Conservation (phyloP, 176 grass and related monocot genomes). For the Rhynchospora breviuscula region DNA sequence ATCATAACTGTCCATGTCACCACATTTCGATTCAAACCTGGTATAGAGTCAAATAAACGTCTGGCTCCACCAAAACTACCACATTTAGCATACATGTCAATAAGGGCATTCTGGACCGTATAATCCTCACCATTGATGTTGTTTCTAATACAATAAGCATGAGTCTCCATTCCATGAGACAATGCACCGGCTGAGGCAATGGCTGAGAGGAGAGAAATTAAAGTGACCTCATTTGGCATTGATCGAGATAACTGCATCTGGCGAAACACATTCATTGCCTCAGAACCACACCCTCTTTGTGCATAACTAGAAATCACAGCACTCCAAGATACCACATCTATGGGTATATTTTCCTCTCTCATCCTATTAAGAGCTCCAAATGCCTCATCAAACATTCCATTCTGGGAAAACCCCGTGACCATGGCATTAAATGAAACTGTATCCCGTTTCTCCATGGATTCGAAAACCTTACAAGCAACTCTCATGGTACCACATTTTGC, state of each 20-base stretch:
- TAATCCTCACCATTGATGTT: conserved; percentile 47
- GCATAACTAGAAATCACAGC: conserved; percentile 75
- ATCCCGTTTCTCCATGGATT: conserved; percentile 56
- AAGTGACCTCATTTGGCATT: conserved; percentile 64
- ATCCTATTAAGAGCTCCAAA: conserved; percentile 62
- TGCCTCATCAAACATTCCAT: conserved; percentile 65
- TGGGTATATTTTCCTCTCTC: conserved; percentile 47
- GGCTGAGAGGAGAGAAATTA: conserved; percentile 75
- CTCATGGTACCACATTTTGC: conserved; percentile 66
- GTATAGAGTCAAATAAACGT: conserved; percentile 61
- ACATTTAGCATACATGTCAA: conserved; percentile 98
- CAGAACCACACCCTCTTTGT: conserved; percentile 55
- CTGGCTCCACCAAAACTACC: conserved; percentile 44
- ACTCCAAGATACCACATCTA: conserved; percentile 71
- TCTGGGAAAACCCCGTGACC: conserved; percentile 72
- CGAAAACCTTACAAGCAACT: conserved; percentile 65
- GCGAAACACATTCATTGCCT: conserved; percentile 51
- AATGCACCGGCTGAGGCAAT: conserved; percentile 71
- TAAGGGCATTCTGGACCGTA: conserved; percentile 69
- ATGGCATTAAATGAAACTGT: conserved; percentile 70
- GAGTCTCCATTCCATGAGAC: conserved; percentile 62
- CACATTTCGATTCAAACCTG: conserved; percentile 44
- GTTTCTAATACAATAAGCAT: conserved; percentile 77
- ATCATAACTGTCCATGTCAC: conserved; percentile 97
- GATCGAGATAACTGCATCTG: conserved; percentile 57